A percentile compares a stretch with the other conserved stretches of the same genome.
phyloP scores from a whole-genome alignment of 1,284 basidiomycete species.

The Sparassis latifolia region DNA sequence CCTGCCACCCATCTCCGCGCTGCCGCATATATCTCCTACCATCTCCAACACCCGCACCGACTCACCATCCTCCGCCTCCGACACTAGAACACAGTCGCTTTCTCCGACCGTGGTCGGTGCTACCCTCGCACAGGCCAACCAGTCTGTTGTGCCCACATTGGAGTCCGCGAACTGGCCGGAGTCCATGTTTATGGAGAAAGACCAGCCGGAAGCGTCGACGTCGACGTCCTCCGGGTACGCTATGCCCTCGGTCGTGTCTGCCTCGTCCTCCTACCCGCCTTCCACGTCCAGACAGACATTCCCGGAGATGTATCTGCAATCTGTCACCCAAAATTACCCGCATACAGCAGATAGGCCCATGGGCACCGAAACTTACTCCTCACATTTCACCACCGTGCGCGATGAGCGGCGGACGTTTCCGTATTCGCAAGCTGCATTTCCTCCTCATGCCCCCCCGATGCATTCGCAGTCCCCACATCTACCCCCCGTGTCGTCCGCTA shows the following conservation, averaged over 20 bases:
- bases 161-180: slow-evolving; percentile 54
- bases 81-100: slow-evolving; percentile 27
- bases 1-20: slow-evolving; percentile 11
- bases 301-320: slow-evolving; percentile 33
- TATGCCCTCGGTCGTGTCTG: slow-evolving; percentile 34
- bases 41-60: slow-evolving; percentile 21
- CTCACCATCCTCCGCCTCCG: slow-evolving; percentile 29
- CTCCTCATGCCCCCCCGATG: slow-evolving; percentile 23
- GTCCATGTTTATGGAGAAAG: slow-evolving; percentile 46
- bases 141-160: slow-evolving; percentile 38
- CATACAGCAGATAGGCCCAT: slow-evolving; percentile 36
- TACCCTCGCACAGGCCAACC: slow-evolving; percentile 31
- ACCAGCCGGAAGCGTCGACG: slow-evolving; percentile 34
- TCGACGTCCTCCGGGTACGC: slow-evolving; percentile 36
- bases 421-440: slow-evolving; percentile 38
- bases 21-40: slow-evolving; percentile 7
- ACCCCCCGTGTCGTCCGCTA: slow-evolving; percentile 16
- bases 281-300: slow-evolving; percentile 31
- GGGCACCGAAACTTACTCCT: slow-evolving; percentile 24
- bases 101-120: slow-evolving; percentile 27
- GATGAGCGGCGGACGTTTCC: slow-evolving; percentile 38
- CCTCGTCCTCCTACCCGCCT: slow-evolving; percentile 25
- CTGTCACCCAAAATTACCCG: slow-evolving; percentile 27
- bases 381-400: slow-evolving; percentile 26
- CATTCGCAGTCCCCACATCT: slow-evolving; percentile 27